Evolutionary conservation across 2,329 filamentous ascomycete genomes (phyloP).

Genomic region (Penicillium sp.): DNA sequence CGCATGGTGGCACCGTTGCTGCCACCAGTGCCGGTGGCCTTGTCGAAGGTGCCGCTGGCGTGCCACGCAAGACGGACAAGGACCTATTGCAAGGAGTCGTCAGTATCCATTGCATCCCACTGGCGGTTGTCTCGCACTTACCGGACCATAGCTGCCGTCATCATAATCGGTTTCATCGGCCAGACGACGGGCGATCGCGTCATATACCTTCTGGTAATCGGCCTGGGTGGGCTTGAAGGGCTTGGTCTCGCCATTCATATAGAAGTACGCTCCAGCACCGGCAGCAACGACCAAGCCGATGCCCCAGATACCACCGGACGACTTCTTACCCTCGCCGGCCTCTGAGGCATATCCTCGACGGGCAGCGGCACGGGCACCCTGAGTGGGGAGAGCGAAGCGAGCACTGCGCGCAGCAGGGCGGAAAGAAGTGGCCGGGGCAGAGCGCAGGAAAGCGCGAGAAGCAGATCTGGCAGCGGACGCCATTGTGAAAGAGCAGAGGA

Average conservation of each 20-base stretch:
- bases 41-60: constrained; percentile 85
- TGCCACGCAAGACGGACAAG: constrained; percentile 91
- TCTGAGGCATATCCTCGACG: constrained; percentile 76
- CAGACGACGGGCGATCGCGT: constrained; percentile 70
- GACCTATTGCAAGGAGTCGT: constrained; percentile 40
- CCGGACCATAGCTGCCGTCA: constrained; percentile 91
- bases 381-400: constrained; percentile 53
- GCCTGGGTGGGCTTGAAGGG: constrained; percentile 68
- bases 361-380: constrained; percentile 66
- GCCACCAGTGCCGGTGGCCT: constrained; percentile 78
- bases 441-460: constrained; percentile 41
- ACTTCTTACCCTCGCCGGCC: constrained; percentile 48
- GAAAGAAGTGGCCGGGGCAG: constrained; percentile 33
- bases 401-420: constrained; percentile 49
- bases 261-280: constrained; percentile 62
- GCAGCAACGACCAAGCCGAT: constrained; percentile 54
- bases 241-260: constrained; percentile 49
- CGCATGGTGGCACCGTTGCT: constrained; percentile 97
- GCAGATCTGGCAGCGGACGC: constrained; percentile 40
- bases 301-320: constrained; percentile 52
- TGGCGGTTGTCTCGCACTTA: constrained; percentile 27
- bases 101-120: constrained; percentile 4
- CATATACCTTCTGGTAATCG: constrained; percentile 94
- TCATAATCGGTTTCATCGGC: constrained; percentile 94
- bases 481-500: constrained; percentile 27